Conservation (phyloP, 1,284 basidiomycete genomes). For the Dichomitus squalens region DNA sequence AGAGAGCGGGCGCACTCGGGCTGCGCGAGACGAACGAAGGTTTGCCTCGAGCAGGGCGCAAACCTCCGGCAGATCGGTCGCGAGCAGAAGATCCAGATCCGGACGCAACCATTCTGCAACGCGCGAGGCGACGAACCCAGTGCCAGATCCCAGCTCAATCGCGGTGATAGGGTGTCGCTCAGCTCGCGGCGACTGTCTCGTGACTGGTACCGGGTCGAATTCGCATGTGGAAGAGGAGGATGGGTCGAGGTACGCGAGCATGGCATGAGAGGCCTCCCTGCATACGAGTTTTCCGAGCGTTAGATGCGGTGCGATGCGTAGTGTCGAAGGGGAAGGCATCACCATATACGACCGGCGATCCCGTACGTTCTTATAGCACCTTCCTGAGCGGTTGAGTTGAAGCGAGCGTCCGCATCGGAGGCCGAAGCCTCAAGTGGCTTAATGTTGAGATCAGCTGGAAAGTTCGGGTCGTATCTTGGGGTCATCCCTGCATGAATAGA, state of each 20-base stretch:
- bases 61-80: slow-evolving; percentile 74
- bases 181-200: neutral
- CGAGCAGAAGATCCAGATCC: slow-evolving; percentile 47
- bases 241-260: slow-evolving; percentile 57
- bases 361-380: slow-evolving; percentile 68
- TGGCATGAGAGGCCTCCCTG: slow-evolving; percentile 76
- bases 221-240: slow-evolving; percentile 31
- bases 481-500: slow-evolving; percentile 1
- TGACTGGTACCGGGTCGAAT: slow-evolving; percentile 59
- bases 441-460: slow-evolving; percentile 32
- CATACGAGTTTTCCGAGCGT: neutral
- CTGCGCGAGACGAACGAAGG: slow-evolving; percentile 31
- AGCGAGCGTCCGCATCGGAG: slow-evolving; percentile 30
- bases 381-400: slow-evolving; percentile 52
- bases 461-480: slow-evolving; percentile 27
- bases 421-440: slow-evolving; percentile 20
- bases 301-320: neutral
- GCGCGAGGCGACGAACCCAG: slow-evolving; percentile 60
- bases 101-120: slow-evolving; percentile 40
- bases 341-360: slow-evolving; percentile 80
- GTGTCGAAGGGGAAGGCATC: slow-evolving; percentile 24
- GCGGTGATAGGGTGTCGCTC: slow-evolving; percentile 33
- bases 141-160: slow-evolving; percentile 76
- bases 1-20: slow-evolving; percentile 54
- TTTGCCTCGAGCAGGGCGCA: slow-evolving; percentile 63